Evolutionary conservation across 148 eudicot species (phyloP), one percentile per base, ranked within the genome.

Genomic region (Rhododendron mucronatum): DNA sequence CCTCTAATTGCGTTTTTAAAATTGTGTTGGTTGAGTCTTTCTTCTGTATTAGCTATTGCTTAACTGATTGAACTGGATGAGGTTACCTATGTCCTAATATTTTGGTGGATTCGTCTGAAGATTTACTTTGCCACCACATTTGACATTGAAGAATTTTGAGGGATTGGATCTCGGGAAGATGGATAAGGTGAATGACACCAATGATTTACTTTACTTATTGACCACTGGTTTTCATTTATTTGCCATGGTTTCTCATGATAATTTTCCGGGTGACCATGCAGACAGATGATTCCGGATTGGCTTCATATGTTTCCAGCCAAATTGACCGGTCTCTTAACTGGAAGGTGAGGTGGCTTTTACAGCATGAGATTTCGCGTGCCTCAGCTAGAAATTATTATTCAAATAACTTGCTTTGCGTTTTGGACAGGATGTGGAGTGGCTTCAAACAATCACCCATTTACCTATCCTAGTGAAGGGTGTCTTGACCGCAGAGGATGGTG

Each of bases 381-480:
- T 3, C 83, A 30, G 18, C 37, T 39, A 45, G 35, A 87, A 44
- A n/a, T 84, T 23, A 26, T 82, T 48, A 15, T 23, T 71, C 3
- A 13, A 47, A 45, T 15, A 44, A 13, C 51, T 6, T 48, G 18
- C 63, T 83, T 69, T 69, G 48, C 20, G 59, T 33, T 50, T 81
- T 65, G 57, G 59, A 83, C 89, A 97, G 99, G 99, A 97, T 89
- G 88, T 97, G 84, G 88, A 94, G 90, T 97, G 99, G 99, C 99
- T 97, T 82, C 94, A 95, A 86, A 93, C 95, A 35, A 93, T 97
- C 67, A 97, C 99, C 81, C 84, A 87, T 59, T 86, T 97, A 87
- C 99, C 99, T 10, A 95, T 97, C 86, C 88, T 97, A 71, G 92
- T 97, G 37, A 97, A 97, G 96, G 99, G 99, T 85, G 98, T 97